These are phyloP conservation scores for Trichoderma lentiforme DNA, from an alignment of 2,329 filamentous ascomycete species.

Conservation along the genomic window DNA sequence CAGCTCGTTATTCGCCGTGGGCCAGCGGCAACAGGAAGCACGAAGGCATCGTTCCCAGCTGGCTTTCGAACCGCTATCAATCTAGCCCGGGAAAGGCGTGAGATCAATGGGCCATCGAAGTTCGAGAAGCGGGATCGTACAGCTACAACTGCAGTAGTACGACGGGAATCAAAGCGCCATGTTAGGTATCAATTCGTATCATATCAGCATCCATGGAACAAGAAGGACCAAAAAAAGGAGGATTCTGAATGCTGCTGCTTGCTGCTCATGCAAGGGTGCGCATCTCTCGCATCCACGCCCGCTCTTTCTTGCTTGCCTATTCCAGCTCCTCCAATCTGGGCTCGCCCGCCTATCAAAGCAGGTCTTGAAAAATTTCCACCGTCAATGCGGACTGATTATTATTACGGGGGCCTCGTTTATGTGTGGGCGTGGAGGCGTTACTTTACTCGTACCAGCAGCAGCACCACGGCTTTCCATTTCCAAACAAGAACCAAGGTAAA, in stretches of 20 bases:
- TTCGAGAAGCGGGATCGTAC: background rate
- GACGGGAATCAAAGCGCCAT: background rate
- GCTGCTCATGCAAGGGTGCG: background rate
- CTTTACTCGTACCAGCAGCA: background rate
- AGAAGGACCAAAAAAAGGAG: background rate
- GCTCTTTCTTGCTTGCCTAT: background rate
- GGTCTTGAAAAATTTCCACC: background rate
- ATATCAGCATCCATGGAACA: background rate
- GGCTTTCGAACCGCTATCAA: background rate
- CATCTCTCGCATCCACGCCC: background rate
- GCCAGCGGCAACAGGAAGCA: background rate
- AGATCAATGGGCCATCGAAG: background rate
- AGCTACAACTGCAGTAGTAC: background rate
- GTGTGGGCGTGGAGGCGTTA: background rate
- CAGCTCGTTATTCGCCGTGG: background rate
- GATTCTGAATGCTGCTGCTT: background rate
- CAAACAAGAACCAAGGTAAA: background rate
- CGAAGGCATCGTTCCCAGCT: background rate
- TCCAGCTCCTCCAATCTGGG: background rate
- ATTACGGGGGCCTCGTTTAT: conserved; percentile 8
- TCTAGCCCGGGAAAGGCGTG: background rate
- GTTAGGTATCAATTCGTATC: background rate
- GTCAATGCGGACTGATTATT: background rate
- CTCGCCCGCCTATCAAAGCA: background rate
- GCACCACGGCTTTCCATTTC: background rate